These are phyloP conservation scores for Colletotrichum liriopes DNA, from an alignment of 2,329 filamentous ascomycete genomes.

Conservation along the genomic window DNA sequence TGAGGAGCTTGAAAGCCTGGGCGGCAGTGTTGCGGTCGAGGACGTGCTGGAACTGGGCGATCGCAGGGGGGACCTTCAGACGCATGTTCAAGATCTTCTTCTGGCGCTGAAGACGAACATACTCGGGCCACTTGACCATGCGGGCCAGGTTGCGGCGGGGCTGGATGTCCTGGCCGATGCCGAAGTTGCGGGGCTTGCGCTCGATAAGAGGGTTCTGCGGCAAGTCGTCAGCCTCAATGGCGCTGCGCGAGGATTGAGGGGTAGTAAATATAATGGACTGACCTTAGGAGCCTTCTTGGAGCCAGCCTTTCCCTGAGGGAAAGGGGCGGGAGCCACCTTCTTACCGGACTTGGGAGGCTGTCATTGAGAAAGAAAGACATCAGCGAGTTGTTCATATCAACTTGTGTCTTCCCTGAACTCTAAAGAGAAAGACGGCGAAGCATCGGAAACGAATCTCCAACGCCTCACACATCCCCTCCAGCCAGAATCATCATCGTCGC, in stretches of 20 bases:
- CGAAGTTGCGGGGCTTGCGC: constrained; percentile 97
- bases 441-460: not conserved
- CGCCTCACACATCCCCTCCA: constrained; percentile 64
- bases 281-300: constrained; percentile 98
- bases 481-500: constrained; percentile 79
- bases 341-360: constrained; percentile 98
- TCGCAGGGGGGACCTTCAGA: constrained; percentile 97
- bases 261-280: constrained; percentile 58
- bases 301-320: constrained; percentile 92
- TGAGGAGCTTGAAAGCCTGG: constrained; percentile 98
- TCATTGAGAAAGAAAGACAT: constrained; percentile 99
- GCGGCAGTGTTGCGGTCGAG: constrained; percentile 97
- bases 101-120: constrained; percentile 96
- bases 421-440: constrained; percentile 75
- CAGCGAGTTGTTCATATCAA: constrained; percentile 87
- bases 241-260: not conserved
- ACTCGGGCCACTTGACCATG: constrained; percentile 99
- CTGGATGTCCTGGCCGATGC: constrained; percentile 99
- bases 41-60: constrained; percentile 97
- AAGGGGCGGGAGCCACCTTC: constrained; percentile 97
- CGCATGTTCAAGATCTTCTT: constrained; percentile 97
- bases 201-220: constrained; percentile 97
- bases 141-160: constrained; percentile 94
- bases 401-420: constrained; percentile 90
- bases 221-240: constrained; percentile 44